phyloP scores from a whole-genome alignment of 768 basidiomycete genomes.

The Phylloporus scabripes region DNA sequence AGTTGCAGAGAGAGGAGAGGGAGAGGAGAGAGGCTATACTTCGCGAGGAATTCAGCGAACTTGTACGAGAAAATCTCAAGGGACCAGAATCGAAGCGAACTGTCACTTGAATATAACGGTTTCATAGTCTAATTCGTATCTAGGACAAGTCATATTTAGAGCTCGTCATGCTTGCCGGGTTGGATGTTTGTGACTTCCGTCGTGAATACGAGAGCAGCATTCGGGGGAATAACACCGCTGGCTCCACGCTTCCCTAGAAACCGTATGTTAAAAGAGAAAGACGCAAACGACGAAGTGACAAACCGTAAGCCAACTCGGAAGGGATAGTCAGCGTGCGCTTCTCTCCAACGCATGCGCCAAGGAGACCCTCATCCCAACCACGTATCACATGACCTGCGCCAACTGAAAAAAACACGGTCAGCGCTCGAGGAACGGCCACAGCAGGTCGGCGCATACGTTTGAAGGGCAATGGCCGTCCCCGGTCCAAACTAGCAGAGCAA shows the following conservation, averaged over 20 bases:
- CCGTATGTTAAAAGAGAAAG: not conserved
- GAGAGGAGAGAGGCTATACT: slow-evolving; percentile 86
- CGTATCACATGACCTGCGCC: slow-evolving; percentile 77
- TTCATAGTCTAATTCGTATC: too few species aligned
- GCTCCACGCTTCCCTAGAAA: slow-evolving; percentile 65
- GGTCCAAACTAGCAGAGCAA: slow-evolving; percentile 56
- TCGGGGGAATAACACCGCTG: slow-evolving; percentile 70
- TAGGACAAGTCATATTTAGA: slow-evolving; percentile 35
- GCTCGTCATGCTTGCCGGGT: slow-evolving; percentile 44
- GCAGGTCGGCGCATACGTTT: slow-evolving; percentile 51
- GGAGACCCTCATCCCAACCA: slow-evolving; percentile 80
- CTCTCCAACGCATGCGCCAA: slow-evolving; percentile 83
- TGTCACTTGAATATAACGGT: slow-evolving; percentile 2
- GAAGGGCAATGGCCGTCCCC: slow-evolving; percentile 68
- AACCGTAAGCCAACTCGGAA: slow-evolving; percentile 74
- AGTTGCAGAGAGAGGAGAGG: slow-evolving; percentile 91
- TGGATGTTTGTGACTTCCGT: slow-evolving; percentile 74
- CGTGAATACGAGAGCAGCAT: slow-evolving; percentile 80
- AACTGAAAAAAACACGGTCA: slow-evolving; percentile 40
- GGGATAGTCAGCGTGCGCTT: slow-evolving; percentile 90
- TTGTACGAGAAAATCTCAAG: slow-evolving; percentile 73
- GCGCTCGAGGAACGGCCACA: not conserved
- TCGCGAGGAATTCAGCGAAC: slow-evolving; percentile 83
- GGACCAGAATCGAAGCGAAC: slow-evolving; percentile 30
- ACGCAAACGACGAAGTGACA: slow-evolving; percentile 22